phyloP scores from a whole-genome alignment of 257 asterid species.

The Solanum etuberosum region DNA sequence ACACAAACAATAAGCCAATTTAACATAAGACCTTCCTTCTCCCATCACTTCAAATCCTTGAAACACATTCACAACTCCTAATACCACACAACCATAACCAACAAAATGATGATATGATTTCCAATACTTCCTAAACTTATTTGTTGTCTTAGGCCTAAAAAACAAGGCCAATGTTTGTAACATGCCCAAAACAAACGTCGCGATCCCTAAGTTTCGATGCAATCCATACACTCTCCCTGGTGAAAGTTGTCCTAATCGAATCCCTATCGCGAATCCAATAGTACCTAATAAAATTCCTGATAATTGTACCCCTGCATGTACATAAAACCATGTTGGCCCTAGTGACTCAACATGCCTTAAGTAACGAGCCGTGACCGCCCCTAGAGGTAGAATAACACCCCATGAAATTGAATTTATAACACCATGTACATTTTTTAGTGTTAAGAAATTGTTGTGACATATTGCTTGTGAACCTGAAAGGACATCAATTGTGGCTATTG shows the following conservation, averaged over 20 bases:
- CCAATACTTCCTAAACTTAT: slow-evolving; percentile 78
- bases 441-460: slow-evolving; percentile 10
- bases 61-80: slow-evolving; percentile 74
- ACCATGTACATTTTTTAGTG: slow-evolving; percentile 54
- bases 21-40: slow-evolving; percentile 31
- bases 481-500: slow-evolving; percentile 53
- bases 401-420: slow-evolving; percentile 54
- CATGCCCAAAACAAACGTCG: slow-evolving; percentile 68
- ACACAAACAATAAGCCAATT: slow-evolving; percentile 55
- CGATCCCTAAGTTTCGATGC: slow-evolving; percentile 72
- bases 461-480: slow-evolving; percentile 41
- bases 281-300: slow-evolving; percentile 55
- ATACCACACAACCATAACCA: slow-evolving; percentile 73
- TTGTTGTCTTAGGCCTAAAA: slow-evolving; percentile 74
- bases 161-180: slow-evolving; percentile 72
- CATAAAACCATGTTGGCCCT: slow-evolving; percentile 75
- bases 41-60: slow-evolving; percentile 86
- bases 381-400: slow-evolving; percentile 76
- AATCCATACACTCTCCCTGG: slow-evolving; percentile 57
- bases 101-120: slow-evolving; percentile 91
- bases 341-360: slow-evolving; percentile 44
- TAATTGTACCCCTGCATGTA: slow-evolving; percentile 69
- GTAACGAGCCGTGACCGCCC: slow-evolving; percentile 63
- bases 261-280: slow-evolving; percentile 62
- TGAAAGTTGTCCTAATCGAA: slow-evolving; percentile 56